Evolutionary conservation across 441 rosid genomes (phyloP).

Genomic region (Isatis lusitanica): DNA sequence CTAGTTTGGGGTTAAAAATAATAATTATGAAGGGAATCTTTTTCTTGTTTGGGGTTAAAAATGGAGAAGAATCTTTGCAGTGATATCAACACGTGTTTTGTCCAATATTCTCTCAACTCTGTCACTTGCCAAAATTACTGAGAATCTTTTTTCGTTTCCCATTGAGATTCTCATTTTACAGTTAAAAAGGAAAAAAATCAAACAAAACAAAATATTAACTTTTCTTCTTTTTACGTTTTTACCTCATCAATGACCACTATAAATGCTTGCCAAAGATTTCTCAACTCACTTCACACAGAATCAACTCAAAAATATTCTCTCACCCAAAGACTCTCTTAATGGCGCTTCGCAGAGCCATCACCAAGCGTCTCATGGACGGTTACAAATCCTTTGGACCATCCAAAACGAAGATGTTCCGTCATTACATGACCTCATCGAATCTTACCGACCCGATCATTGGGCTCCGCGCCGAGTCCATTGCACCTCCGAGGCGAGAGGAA

Average conservation of each 20-base stretch:
- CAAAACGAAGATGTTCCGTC: slow-evolving; percentile 35
- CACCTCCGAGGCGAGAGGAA: slow-evolving; percentile 19
- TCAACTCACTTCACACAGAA: not conserved
- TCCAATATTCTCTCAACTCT: not conserved
- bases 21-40: not conserved
- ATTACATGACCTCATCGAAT: slow-evolving; percentile 46
- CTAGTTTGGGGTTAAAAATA: no score
- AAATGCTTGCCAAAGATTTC: slow-evolving; percentile 7
- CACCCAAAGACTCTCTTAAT: slow-evolving; percentile 32
- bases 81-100: not conserved
- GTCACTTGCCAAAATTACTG: not conserved
- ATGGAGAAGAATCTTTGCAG: not conserved
- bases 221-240: not conserved
- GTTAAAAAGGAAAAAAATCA: not conserved
- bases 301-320: slow-evolving; percentile 14
- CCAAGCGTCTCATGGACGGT: slow-evolving; percentile 43
- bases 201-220: slow-evolving; percentile 2
- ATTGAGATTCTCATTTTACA: not conserved
- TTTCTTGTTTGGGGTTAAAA: no score
- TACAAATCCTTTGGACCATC: slow-evolving; percentile 9
- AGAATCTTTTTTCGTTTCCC: not conserved
- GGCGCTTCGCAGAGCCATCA: slow-evolving; percentile 52
- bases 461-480: slow-evolving; percentile 31
- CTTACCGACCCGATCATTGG: slow-evolving; percentile 33
- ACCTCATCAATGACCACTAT: slow-evolving; percentile 8